These are phyloP conservation scores for Exophiala sideris DNA, from an alignment of 2,329 filamentous ascomycete species.

Conservation along the genomic window DNA sequence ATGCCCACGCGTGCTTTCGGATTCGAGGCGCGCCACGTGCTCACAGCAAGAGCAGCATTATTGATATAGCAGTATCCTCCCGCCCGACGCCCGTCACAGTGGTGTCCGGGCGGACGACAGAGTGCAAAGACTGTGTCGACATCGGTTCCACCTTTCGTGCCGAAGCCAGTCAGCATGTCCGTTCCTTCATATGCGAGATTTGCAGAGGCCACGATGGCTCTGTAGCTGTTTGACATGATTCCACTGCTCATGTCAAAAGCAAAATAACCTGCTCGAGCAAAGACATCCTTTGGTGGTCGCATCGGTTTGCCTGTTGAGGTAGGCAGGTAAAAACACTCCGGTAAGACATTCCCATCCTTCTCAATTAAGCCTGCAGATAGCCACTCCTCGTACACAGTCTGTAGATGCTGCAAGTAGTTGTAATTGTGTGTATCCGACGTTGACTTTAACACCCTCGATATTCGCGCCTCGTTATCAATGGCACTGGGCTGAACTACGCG, in stretches of 20 bases:
- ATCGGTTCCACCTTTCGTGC: slow-evolving; percentile 1
- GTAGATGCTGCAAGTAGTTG: slow-evolving; percentile 25
- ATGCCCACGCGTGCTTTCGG: slow-evolving; percentile 20
- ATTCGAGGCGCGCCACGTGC: slow-evolving; percentile 13
- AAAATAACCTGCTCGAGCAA: slow-evolving; percentile 28
- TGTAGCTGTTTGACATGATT: slow-evolving; percentile 25
- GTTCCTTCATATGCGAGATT: slow-evolving; percentile 26
- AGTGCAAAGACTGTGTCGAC: slow-evolving; percentile 25
- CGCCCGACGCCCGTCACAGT: slow-evolving; percentile 26
- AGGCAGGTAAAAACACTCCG: slow-evolving; percentile 26
- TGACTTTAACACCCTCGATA: slow-evolving; percentile 9
- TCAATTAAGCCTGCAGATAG: slow-evolving; percentile 21
- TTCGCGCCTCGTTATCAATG: slow-evolving; percentile 4
- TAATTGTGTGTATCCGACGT: slow-evolving; percentile 19
- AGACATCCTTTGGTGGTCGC: slow-evolving; percentile 24
- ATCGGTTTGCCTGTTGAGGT: slow-evolving; percentile 18
- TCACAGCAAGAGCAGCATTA: slow-evolving; percentile 25
- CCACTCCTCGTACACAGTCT: slow-evolving; percentile 24
- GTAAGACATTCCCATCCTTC: slow-evolving; percentile 22
- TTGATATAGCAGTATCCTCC: slow-evolving; percentile 31
- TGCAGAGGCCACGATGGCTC: slow-evolving; percentile 25
- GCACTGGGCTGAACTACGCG: slow-evolving; percentile 11
- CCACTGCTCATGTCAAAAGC: slow-evolving; percentile 30
- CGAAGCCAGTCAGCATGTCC: slow-evolving; percentile 18
- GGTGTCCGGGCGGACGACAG: slow-evolving; percentile 28